Evolutionary conservation across 2,329 filamentous ascomycete species (phyloP), one percentile per base, ranked within the genome.

Genomic region (Penicillium janthinellum): DNA sequence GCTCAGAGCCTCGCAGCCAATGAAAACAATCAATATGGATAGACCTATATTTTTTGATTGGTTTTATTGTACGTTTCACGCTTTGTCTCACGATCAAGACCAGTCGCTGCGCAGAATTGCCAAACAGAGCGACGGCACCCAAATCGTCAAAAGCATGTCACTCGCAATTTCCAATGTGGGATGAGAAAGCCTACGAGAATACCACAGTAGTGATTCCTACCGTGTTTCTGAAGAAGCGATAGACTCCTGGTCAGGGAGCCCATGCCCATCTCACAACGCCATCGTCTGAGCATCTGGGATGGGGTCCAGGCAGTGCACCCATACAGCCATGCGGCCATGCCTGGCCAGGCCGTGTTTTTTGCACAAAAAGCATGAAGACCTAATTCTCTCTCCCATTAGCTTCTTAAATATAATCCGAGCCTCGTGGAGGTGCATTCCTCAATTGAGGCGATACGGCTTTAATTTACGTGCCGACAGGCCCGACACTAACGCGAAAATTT

Each of bases 291-390:
- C 59, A 67, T 31, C 54, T 73, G 4, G 59, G 58, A 22, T 73
- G 74, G 47, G 73, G 72, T 5, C 66, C 68, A 41, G 73, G 73
- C 20, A 20, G 20, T 20, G 20, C 28, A 60, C 59, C 28, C 31
- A 8, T 31, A 22, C 22, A 22, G 22, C 22, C 22, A 28, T 28
- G 31, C 31, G 7, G 31, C 15, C 61, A 70, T 37, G 57, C 66
- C 11, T 72, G 82, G 45, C 79, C 81, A 0, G 83, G 82, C 0
- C 74, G 83, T 0, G 84, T 84, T 72, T 72, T 84, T 84, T 58
- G 82, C 82, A 79, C 79, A 0, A 76, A 83, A 51, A 80, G 83
- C 66, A 72, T 83, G 10, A 85, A 85, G 67, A 81, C 22, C 22
- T 22, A 22, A 22, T 22, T 22, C 75, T 83, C 2, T 83, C 41